A percentile compares a stretch with the other conserved stretches of the same genome.
phyloP scores from a whole-genome alignment of 306 rosid species.

The Chamaecrista fasciculata region DNA sequence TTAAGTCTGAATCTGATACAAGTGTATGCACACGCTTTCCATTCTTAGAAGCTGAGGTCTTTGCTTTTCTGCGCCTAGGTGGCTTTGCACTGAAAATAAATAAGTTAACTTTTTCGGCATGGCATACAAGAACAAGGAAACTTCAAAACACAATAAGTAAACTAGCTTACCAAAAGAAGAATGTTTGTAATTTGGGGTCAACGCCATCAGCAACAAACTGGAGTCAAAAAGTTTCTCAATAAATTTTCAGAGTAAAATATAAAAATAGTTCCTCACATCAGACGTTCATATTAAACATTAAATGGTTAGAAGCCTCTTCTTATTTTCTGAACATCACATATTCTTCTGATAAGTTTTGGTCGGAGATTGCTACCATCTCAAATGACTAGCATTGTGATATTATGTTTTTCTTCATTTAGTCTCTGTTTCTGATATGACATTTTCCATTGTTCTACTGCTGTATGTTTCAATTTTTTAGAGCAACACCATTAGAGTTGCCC shows the following conservation, averaged over 20 bases:
- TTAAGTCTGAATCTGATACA: conserved; percentile 37
- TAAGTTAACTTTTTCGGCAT: conserved; percentile 30
- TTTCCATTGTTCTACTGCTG: too few species aligned
- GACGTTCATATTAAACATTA: conserved; percentile 11
- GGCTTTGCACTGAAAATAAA: conserved; percentile 59
- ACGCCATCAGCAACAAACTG: conserved; percentile 55
- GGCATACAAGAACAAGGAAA: conserved; percentile 20
- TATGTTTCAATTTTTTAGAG: too few species aligned
- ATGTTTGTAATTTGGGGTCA: conserved; percentile 64
- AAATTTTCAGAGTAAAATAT: background rate
- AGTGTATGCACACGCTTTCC: conserved; percentile 42
- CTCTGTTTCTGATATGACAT: too few species aligned
- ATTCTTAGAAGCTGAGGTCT: conserved; percentile 27
- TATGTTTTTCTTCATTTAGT: too few species aligned
- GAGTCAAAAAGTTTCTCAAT: conserved; percentile 14
- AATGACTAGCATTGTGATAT: too few species aligned
- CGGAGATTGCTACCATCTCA: too few species aligned
- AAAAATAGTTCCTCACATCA: background rate
- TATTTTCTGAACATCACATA: conserved; percentile 9
- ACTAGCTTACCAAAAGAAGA: conserved; percentile 52
- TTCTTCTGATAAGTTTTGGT: background rate
- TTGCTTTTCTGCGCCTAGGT: conserved; percentile 38
- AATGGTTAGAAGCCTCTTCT: background rate
- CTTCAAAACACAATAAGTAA: conserved; percentile 21
- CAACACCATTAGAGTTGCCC: too few species aligned